A percentile compares a stretch with the other conserved stretches of the same genome.
phyloP scores from a whole-genome alignment of 768 basidiomycete genomes.

The Panaeolus papilionaceus region DNA sequence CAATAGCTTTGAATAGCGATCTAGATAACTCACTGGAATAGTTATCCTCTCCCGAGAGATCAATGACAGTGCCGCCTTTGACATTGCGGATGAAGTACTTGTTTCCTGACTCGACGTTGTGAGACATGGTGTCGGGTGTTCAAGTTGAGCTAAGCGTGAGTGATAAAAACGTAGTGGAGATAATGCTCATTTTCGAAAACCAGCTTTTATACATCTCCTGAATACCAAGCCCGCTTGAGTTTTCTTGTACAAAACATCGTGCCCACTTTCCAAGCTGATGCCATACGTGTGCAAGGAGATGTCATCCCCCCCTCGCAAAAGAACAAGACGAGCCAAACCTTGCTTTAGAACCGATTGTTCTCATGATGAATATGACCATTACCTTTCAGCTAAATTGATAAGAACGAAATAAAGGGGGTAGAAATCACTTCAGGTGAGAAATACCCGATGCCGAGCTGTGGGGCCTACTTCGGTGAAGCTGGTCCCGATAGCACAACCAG shows the following conservation, averaged over 20 bases:
- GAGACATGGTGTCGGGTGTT: neutral
- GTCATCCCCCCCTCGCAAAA: neutral
- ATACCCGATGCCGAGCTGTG: no score
- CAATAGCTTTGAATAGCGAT: neutral
- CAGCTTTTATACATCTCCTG: neutral
- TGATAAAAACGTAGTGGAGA: neutral
- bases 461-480: no score
- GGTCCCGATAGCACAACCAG: no score
- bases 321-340: no score
- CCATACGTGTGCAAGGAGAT: neutral
- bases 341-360: no score
- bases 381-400: no score
- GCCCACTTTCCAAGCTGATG: conserved; percentile 1
- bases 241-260: neutral
- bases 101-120: conserved; percentile 22
- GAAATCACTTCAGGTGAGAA: no score
- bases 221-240: neutral
- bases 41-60: conserved; percentile 35
- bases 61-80: conserved; percentile 47
- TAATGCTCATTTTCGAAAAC: neutral
- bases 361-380: no score
- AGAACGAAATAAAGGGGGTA: no score
- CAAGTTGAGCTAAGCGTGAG: neutral
- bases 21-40: neutral
- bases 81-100: conserved; percentile 46